Evolutionary conservation across 257 asterid species (phyloP).

Genomic region (Penstemon newberryi): DNA sequence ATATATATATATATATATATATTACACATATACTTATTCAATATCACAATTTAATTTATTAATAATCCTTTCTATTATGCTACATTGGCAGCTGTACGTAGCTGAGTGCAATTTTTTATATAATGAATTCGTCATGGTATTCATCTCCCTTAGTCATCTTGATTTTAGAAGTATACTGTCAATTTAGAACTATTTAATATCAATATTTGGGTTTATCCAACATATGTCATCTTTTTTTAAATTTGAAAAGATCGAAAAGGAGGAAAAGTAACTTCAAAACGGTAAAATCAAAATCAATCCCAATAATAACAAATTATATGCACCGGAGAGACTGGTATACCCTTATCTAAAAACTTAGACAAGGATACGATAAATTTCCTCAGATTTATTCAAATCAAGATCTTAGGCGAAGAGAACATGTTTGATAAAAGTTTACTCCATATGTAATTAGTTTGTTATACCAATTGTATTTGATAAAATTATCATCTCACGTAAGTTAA

Average conservation of each 20-base stretch:
- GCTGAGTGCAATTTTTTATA: slow-evolving; percentile 21
- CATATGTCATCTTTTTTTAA: background rate
- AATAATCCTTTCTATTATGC: slow-evolving; percentile 1
- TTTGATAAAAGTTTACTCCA: no score
- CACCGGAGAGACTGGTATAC: background rate
- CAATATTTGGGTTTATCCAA: no score
- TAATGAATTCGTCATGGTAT: background rate
- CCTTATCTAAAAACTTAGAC: background rate
- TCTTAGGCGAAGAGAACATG: no score
- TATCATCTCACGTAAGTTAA: no score
- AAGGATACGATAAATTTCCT: background rate
- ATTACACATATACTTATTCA: no score
- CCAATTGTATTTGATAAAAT: no score
- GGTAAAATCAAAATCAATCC: slow-evolving; percentile 20
- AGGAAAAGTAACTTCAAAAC: background rate
- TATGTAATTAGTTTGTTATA: no score
- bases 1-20: no score
- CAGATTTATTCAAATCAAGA: no score
- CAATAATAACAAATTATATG: slow-evolving; percentile 6
- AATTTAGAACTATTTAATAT: no score
- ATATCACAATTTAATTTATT: no score
- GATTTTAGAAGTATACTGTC: background rate
- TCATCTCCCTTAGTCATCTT: slow-evolving; percentile 6
- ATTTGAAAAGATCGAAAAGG: slow-evolving; percentile 7
- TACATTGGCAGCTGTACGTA: slow-evolving; percentile 23